These are phyloP conservation scores for Aureoboletus auriporus DNA, from an alignment of 768 basidiomycete genomes.

Conservation along the genomic window DNA sequence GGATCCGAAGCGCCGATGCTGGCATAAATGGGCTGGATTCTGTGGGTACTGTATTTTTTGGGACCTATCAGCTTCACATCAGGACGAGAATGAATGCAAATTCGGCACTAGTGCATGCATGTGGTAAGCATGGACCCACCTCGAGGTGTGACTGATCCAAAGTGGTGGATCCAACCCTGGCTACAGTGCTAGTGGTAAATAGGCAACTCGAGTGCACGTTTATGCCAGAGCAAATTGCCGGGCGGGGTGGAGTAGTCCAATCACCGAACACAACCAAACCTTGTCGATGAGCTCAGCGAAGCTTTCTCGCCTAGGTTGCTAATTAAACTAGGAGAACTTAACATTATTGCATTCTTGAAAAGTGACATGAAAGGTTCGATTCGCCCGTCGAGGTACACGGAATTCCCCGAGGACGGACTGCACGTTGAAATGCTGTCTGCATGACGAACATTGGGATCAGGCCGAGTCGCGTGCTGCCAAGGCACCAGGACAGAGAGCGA, in stretches of 20 bases:
- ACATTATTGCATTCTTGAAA: neutral
- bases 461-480: neutral
- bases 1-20: conserved; percentile 19
- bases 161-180: conserved; percentile 28
- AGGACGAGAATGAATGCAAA: conserved; percentile 28
- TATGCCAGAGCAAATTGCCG: conserved; percentile 20
- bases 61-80: conserved; percentile 17
- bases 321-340: conserved; percentile 24
- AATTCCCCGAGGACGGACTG: neutral
- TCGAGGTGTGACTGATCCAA: conserved; percentile 35
- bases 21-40: conserved; percentile 10
- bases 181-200: conserved; percentile 1
- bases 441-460: too few relatives aligned
- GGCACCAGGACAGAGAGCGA: conserved; percentile 11
- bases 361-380: neutral
- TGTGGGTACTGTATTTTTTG: conserved; percentile 19
- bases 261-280: conserved; percentile 23
- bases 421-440: too few relatives aligned
- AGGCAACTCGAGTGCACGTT: conserved; percentile 22
- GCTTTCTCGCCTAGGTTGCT: conserved; percentile 9
- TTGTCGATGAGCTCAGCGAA: conserved; percentile 30
- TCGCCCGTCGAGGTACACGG: conserved; percentile 1
- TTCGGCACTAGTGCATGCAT: conserved; percentile 25
- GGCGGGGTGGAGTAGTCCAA: conserved; percentile 22
- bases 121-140: conserved; percentile 32